Base-by-base conservation (phyloP, 176 grass and related monocot genomes). In the Triticum monococcum region DNA sequence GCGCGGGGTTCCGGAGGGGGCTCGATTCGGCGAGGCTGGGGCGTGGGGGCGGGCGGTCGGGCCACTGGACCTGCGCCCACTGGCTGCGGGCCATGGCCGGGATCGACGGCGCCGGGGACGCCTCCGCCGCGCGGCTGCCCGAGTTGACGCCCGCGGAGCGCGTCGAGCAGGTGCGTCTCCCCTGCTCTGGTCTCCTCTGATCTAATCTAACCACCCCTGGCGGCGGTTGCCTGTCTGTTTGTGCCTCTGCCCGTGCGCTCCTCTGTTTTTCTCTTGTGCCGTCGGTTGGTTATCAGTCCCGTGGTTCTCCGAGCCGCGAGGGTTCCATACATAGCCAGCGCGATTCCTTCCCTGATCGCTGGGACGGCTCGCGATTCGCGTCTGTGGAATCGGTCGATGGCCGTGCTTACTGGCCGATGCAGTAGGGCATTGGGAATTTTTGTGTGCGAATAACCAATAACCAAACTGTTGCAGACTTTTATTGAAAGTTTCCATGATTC, bases 31-130 rank as follows among this genome's bases (percentile, higher is more conserved):
- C 8, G 90, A 97, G 89, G 87, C 97, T 99, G 97, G 94, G 97
- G 94, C 94, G 96, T 12, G 90, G 92, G 87, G 89, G 85, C 88
- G 92, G 91, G 40, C 91, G 92, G 84, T 96, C 92, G 92, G 89
- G 89, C 43, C 91, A 86, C 87, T 99, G 97, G 94, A 94, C 83
- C 81, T 96, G 95, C 85, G 66, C 86, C 87, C 74, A 79, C 82
- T 98, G 97, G 97, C 89, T 99, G 89, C 90, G 94, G 43, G 89
- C 93, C 89, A 96, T 97, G 94, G 90, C 94, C 40, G 97, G 94
- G 68, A 98, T 96, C 82, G 77, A 91, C 36, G 36, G 7, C 86
- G 81, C 48, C 23, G 89, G 62, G 35, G 85, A 59, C 45, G 23
- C 52, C 31, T 12, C 79, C 43, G 88, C 50, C 61, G 68, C 62